Evolutionary conservation across 2,329 filamentous ascomycete genomes (phyloP), one percentile per base, ranked within the genome.

Genomic region (Aspergillus costaricaensis): DNA sequence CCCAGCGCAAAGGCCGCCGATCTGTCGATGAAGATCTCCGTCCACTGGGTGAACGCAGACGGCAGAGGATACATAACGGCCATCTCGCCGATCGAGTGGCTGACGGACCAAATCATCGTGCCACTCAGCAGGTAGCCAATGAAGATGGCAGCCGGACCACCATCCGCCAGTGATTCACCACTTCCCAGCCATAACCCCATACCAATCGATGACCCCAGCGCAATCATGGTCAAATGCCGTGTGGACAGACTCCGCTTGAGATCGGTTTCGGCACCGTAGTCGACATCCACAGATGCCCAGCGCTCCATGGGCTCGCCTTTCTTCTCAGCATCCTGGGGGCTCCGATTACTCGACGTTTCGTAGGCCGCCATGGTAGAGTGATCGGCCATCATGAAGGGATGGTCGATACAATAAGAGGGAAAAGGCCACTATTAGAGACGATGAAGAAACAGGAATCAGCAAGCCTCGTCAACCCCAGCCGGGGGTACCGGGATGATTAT

Each of bases 131-230:
- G 51, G 61, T 80, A 82, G 12, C 79, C 79, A 19, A 82, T 67
- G 57, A 82, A 77, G 57, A 82, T 74, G 61, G 73, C 75, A 23
- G 77, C 79, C 2, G 79, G 80, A 17, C 80, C 80, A 47, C 78
- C 80, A 27, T 68, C 70, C 9, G 67, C 68, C 2, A 81, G 70
- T 1, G 77, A 79, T 15, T 71, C 73, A 15, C 80, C 80, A 47
- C 74, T 76, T 14, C 80, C 80, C n/a, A 81, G 73, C 77, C 79
- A 82, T 10, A 82, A 64, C 19, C 80, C 80, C 73, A 79, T 79
- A 5, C 80, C 80, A 68, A 82, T 82, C 23, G 72, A 74, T 4
- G 73, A 75, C 5, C 75, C 76, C 8, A 77, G 63, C 3, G 76
- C 72, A 60, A 78, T 75, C 74, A 78, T 76, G 51, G 72, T 74